A percentile compares a stretch with the other conserved stretches of the same genome.
phyloP scores from a whole-genome alignment of 176 grass and related monocot genomes.

The Ananas comosus region DNA sequence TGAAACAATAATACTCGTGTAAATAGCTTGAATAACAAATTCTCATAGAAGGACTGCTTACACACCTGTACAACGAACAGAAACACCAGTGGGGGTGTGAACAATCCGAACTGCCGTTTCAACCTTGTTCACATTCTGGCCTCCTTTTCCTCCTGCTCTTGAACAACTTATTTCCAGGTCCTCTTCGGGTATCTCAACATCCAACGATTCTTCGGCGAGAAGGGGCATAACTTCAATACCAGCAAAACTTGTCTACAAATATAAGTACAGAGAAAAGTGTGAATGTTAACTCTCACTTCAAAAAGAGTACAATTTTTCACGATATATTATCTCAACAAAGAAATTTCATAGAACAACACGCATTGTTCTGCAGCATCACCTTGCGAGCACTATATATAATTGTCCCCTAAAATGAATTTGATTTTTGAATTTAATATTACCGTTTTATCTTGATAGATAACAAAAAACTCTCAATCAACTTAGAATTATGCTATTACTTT shows the following conservation, averaged over 20 bases:
- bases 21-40: background rate
- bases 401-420: too few relatives aligned
- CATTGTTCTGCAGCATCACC: too few relatives aligned
- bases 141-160: slow-evolving; percentile 91
- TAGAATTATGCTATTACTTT: too few relatives aligned
- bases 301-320: too few relatives aligned
- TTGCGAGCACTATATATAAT: too few relatives aligned
- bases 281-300: too few relatives aligned
- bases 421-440: too few relatives aligned
- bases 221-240: slow-evolving; percentile 96
- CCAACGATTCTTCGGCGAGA: slow-evolving; percentile 65
- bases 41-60: slow-evolving; percentile 7
- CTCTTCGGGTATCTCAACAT: slow-evolving; percentile 92
- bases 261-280: slow-evolving; percentile 2
- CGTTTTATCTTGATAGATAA: too few relatives aligned
- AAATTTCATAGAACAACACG: too few relatives aligned
- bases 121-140: slow-evolving; percentile 98
- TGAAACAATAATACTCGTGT: background rate
- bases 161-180: slow-evolving; percentile 86
- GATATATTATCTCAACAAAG: too few relatives aligned
- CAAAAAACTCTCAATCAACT: too few relatives aligned
- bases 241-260: slow-evolving; percentile 82
- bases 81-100: slow-evolving; percentile 84
- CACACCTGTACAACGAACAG: slow-evolving; percentile 85
- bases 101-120: slow-evolving; percentile 93